A percentile compares a stretch with the other conserved stretches of the same genome.
These are phyloP conservation scores for Calcarisporium arbuscula DNA, from an alignment of 2,329 filamentous ascomycete genomes.

Conservation along the genomic window DNA sequence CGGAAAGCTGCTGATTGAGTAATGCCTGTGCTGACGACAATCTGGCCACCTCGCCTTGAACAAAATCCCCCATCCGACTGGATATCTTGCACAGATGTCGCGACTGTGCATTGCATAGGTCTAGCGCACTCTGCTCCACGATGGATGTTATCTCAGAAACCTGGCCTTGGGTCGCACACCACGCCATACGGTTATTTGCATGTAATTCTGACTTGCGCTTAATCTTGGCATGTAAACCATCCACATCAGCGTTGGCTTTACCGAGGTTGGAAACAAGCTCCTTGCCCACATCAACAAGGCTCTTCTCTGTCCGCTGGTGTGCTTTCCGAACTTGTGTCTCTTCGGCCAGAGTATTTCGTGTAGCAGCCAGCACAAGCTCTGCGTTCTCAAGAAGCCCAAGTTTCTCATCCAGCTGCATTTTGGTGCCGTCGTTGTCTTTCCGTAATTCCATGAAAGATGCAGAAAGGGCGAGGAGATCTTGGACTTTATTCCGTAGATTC, in stretches of 20 bases:
- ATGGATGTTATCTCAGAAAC: slow-evolving; percentile 70
- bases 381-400: slow-evolving; percentile 80
- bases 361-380: slow-evolving; percentile 73
- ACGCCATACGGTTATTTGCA: slow-evolving; percentile 67
- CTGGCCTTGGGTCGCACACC: slow-evolving; percentile 68
- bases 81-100: slow-evolving; percentile 63
- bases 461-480: slow-evolving; percentile 82
- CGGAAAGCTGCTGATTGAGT: slow-evolving; percentile 60
- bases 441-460: slow-evolving; percentile 83
- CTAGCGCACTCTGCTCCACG: slow-evolving; percentile 68
- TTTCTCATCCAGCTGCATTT: slow-evolving; percentile 66
- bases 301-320: slow-evolving; percentile 76
- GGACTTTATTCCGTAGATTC: slow-evolving; percentile 86
- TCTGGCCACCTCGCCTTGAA: slow-evolving; percentile 66
- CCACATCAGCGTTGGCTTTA: slow-evolving; percentile 72
- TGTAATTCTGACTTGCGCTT: slow-evolving; percentile 81
- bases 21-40: slow-evolving; percentile 64
- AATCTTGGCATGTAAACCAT: slow-evolving; percentile 79
- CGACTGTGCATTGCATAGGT: slow-evolving; percentile 67
- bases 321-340: slow-evolving; percentile 76
- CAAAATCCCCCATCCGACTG: slow-evolving; percentile 67
- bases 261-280: slow-evolving; percentile 73
- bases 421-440: slow-evolving; percentile 79
- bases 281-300: slow-evolving; percentile 67
- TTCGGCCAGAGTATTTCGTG: slow-evolving; percentile 68